A percentile compares a stretch with the other conserved stretches of the same genome.
Evolutionary conservation across 164 flowering plant genomes (phyloP).

Genomic region (Stephania cephalantha): DNA sequence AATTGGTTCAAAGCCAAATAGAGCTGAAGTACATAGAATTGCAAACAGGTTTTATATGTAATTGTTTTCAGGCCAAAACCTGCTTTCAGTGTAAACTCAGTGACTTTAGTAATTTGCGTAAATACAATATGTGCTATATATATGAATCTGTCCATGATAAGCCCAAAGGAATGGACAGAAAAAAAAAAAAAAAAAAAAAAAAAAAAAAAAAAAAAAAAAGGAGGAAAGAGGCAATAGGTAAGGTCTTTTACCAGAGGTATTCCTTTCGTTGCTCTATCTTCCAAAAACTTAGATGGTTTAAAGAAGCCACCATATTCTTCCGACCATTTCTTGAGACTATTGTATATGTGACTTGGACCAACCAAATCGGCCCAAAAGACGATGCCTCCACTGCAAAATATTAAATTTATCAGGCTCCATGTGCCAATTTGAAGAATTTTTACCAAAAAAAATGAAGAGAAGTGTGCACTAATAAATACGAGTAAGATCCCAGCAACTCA

Average conservation of each 20-base stretch:
- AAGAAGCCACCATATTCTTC: constrained; percentile 60
- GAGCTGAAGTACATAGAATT: background rate
- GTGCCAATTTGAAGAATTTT: no score
- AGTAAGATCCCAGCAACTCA: background rate
- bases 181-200: background rate
- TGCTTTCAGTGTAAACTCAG: background rate
- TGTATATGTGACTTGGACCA: constrained; percentile 55
- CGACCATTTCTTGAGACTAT: constrained; percentile 73
- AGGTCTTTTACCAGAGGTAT: constrained; percentile 59
- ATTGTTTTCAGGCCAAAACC: background rate
- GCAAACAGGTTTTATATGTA: background rate
- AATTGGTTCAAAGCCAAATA: background rate
- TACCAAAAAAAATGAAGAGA: no score
- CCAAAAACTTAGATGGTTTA: constrained; percentile 78
- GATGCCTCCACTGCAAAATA: constrained; percentile 73
- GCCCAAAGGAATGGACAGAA: background rate
- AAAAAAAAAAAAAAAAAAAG: no score
- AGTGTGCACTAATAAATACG: no score
- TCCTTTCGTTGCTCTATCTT: constrained; percentile 80
- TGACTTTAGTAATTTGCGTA: background rate
- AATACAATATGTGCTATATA: background rate
- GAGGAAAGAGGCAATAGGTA: background rate
- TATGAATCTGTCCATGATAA: no score
- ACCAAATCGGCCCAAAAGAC: constrained; percentile 85
- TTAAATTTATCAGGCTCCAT: background rate